These are phyloP conservation scores for Blastobotrys muscicola DNA, from an alignment of 805 yeast genomes.

Conservation along the genomic window DNA sequence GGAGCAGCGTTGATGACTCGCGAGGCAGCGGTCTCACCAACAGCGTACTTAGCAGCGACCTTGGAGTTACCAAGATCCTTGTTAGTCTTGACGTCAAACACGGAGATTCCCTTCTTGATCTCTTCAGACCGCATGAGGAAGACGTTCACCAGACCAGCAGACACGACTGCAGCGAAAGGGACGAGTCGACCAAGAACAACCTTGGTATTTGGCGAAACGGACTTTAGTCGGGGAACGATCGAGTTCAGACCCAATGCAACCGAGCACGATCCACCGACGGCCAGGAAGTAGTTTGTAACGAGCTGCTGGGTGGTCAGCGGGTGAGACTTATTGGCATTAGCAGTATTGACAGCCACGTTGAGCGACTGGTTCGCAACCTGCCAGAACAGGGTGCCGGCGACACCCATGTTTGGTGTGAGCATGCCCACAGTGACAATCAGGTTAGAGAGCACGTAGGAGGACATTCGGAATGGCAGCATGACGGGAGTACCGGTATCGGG, in stretches of 20 bases:
- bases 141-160: constrained; percentile 95
- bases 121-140: constrained; percentile 95
- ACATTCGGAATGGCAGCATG: constrained; percentile 91
- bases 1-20: constrained; percentile 96
- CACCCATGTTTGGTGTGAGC: constrained; percentile 90
- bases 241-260: constrained; percentile 92
- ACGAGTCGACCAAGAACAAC: constrained; percentile 75
- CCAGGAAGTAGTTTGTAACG: constrained; percentile 68
- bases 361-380: constrained; percentile 95
- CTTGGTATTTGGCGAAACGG: constrained; percentile 57
- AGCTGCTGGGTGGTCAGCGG: constrained; percentile 76
- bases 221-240: constrained; percentile 73
- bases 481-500: constrained; percentile 97
- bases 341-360: constrained; percentile 93
- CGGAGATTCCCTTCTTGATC: constrained; percentile 48
- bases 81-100: constrained; percentile 27
- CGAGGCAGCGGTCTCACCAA: constrained; percentile 93
- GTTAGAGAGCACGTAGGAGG: constrained; percentile 87
- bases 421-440: constrained; percentile 94
- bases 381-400: constrained; percentile 91
- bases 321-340: constrained; percentile 92
- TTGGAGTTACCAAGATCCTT: constrained; percentile 55
- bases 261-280: constrained; percentile 89
- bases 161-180: constrained; percentile 97
- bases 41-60: constrained; percentile 85